Evolutionary conservation across 345 rosid species (phyloP).

Genomic region (Carallia brachiata): DNA sequence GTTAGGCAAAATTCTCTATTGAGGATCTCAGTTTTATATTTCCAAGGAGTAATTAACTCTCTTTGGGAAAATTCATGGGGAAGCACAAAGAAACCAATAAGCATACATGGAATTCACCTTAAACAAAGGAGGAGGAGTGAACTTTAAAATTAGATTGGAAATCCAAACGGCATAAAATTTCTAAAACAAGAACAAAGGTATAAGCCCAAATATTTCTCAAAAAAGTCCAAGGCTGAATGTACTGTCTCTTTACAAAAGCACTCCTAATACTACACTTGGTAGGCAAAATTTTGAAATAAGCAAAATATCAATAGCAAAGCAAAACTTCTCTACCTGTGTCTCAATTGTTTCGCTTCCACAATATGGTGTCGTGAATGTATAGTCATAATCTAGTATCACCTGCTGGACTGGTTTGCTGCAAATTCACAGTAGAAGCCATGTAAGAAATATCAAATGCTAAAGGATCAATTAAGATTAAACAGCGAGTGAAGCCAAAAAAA

Average conservation of each 20-base stretch:
- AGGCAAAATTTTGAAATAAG: not conserved
- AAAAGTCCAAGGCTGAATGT: not conserved
- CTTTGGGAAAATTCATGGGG: not conserved
- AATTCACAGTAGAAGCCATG: conserved; percentile 18
- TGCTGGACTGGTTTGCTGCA: conserved; percentile 88
- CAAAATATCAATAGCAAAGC: conserved; percentile 7
- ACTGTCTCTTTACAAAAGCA: not conserved
- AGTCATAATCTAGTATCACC: conserved; percentile 95
- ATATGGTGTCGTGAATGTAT: conserved; percentile 93
- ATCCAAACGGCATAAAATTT: not conserved
- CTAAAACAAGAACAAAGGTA: not conserved
- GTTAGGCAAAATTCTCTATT: not conserved
- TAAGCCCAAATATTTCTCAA: no score
- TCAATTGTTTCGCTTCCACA: conserved; percentile 69
- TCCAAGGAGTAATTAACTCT: not conserved
- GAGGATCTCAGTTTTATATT: not conserved
- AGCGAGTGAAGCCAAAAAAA: no score
- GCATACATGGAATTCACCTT: not conserved
- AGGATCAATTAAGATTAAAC: no score
- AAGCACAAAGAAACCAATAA: not conserved
- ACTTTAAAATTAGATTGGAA: not conserved
- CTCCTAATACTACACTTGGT: not conserved
- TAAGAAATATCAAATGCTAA: not conserved
- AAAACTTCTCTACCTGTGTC: conserved; percentile 44
- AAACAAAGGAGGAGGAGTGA: not conserved